These are phyloP conservation scores for Capronia epimyces DNA, from an alignment of 2,329 filamentous ascomycete genomes.

Conservation along the genomic window DNA sequence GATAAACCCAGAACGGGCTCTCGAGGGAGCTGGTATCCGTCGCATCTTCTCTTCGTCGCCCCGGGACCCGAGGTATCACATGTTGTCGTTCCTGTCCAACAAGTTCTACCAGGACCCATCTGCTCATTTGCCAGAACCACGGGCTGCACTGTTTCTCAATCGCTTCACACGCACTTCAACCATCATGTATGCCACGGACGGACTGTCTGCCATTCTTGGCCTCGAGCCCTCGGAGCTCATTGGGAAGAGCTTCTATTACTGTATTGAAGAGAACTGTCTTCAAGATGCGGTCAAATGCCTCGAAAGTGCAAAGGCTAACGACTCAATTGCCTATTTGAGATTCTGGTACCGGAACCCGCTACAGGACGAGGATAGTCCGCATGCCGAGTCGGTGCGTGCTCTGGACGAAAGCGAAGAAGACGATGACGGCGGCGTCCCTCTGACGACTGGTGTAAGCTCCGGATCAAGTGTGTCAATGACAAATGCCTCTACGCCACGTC, in stretches of 20 bases:
- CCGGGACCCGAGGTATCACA: slow-evolving; percentile 78
- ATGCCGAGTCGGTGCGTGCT: slow-evolving; percentile 41
- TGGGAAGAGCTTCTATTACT: slow-evolving; percentile 80
- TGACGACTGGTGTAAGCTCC: slow-evolving; percentile 31
- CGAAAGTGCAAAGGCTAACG: slow-evolving; percentile 81
- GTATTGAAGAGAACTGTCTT: slow-evolving; percentile 72
- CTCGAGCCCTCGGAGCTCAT: slow-evolving; percentile 63
- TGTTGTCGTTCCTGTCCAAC: slow-evolving; percentile 76
- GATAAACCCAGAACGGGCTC: slow-evolving; percentile 58
- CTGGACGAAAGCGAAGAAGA: slow-evolving; percentile 47
- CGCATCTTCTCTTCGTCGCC: slow-evolving; percentile 76
- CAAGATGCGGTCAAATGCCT: slow-evolving; percentile 70
- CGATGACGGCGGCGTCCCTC: slow-evolving; percentile 43
- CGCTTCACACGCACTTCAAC: slow-evolving; percentile 76
- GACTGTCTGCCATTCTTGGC: slow-evolving; percentile 69
- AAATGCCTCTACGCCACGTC: slow-evolving; percentile 16
- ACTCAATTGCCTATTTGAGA: slow-evolving; percentile 82
- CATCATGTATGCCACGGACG: slow-evolving; percentile 80
- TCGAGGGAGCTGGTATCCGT: slow-evolving; percentile 71
- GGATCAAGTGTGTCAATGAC: slow-evolving; percentile 37
- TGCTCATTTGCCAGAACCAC: slow-evolving; percentile 63
- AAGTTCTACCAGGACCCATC: slow-evolving; percentile 59
- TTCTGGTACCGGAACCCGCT: slow-evolving; percentile 78
- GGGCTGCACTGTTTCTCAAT: slow-evolving; percentile 79
- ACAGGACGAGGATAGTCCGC: slow-evolving; percentile 45